Evolutionary conservation across 2,329 filamentous ascomycete genomes (phyloP).

Genomic region (Celoporthe dispersa): DNA sequence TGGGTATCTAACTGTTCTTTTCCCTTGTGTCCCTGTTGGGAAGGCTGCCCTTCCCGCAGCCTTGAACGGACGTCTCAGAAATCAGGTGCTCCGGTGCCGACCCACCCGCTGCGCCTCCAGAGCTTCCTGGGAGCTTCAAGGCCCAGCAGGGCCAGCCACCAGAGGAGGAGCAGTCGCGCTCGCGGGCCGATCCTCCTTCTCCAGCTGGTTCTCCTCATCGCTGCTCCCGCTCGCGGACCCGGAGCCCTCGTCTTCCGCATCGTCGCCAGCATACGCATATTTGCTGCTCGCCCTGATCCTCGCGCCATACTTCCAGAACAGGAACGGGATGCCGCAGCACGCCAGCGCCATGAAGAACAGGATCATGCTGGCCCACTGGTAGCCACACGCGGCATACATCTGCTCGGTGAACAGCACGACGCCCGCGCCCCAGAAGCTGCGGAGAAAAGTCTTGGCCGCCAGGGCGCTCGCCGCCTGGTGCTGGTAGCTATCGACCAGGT

Average conservation of each 20-base stretch:
- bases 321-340: conserved; percentile 81
- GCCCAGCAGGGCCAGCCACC: not conserved
- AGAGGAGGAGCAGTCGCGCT: not conserved
- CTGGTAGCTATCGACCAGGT: conserved; percentile 67
- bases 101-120: not conserved
- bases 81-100: not conserved
- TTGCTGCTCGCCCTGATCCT: conserved; percentile 69
- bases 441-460: conserved; percentile 79
- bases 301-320: conserved; percentile 80
- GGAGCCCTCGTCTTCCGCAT: conserved; percentile 42
- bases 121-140: not conserved
- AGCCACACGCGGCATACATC: conserved; percentile 74
- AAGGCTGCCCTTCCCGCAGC: not conserved
- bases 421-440: conserved; percentile 78
- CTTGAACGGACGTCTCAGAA: not conserved
- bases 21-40: not conserved
- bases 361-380: conserved; percentile 77
- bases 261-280: conserved; percentile 72
- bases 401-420: conserved; percentile 81
- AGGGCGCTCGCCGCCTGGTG: conserved; percentile 80
- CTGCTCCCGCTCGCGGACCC: not conserved
- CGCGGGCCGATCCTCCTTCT: not conserved
- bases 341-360: conserved; percentile 75
- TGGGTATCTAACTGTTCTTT: not conserved
- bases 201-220: conserved; percentile 6